These are phyloP conservation scores for Acmispon strigosus DNA, from an alignment of 306 rosid genomes.

Conservation along the genomic window DNA sequence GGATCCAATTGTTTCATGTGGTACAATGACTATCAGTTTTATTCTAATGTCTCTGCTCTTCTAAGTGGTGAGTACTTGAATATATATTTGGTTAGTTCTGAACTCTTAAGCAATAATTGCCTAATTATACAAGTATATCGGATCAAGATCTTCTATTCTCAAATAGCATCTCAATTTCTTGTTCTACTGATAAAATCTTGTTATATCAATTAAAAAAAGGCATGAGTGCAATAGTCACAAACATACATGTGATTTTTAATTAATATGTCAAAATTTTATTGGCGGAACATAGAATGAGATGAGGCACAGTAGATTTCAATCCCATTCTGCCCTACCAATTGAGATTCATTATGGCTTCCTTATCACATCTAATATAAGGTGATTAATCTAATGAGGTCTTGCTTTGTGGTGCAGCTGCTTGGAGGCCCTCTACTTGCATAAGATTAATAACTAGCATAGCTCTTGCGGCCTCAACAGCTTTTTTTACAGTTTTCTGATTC, in stretches of 20 bases:
- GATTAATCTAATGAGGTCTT: background rate
- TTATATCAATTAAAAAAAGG: too few species aligned
- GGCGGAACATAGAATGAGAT: too few species aligned
- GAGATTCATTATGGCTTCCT: background rate
- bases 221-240: too few species aligned
- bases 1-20: constrained; percentile 56
- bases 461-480: constrained; percentile 1
- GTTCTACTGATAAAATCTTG: too few species aligned
- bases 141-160: too few species aligned
- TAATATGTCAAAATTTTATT: too few species aligned
- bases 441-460: background rate
- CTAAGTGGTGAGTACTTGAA: constrained; percentile 36
- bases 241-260: too few species aligned
- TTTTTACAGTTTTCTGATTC: constrained; percentile 13
- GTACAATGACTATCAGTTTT: constrained; percentile 54
- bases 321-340: background rate
- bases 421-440: constrained; percentile 15
- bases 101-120: background rate
- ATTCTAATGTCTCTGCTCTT: constrained; percentile 31
- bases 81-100: background rate
- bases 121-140: background rate
- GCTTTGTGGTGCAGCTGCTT: constrained; percentile 24
- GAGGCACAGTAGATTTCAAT: too few species aligned
- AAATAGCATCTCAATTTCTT: too few species aligned
- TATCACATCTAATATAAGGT: background rate